These are phyloP conservation scores for Alternaria rosae DNA, from an alignment of 2,329 filamentous ascomycete species.

Conservation along the genomic window DNA sequence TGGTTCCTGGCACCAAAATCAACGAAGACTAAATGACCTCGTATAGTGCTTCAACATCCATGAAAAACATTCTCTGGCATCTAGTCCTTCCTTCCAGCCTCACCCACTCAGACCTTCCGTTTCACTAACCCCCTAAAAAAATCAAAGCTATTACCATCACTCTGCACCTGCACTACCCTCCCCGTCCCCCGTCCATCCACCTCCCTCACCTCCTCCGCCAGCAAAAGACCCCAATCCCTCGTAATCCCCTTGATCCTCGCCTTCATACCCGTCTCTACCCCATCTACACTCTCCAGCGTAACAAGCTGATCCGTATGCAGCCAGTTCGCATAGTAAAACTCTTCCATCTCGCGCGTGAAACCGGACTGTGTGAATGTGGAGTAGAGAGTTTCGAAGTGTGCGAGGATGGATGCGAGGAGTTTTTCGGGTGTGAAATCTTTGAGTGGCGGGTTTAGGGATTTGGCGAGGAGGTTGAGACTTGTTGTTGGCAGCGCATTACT, in stretches of 20 bases:
- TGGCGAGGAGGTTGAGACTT: constrained; percentile 77
- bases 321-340: constrained; percentile 72
- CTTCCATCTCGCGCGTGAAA: constrained; percentile 76
- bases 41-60: too few relatives aligned
- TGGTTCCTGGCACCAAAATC: too few relatives aligned
- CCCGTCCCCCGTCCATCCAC: constrained; percentile 77
- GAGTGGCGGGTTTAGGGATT: constrained; percentile 43
- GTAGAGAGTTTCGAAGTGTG: constrained; percentile 80
- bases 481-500: constrained; percentile 86
- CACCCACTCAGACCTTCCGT: constrained; percentile 70
- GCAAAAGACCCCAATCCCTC: constrained; percentile 85
- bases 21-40: too few relatives aligned
- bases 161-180: constrained; percentile 83
- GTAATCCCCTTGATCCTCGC: constrained; percentile 88
- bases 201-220: constrained; percentile 80
- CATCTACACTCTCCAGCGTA: constrained; percentile 72
- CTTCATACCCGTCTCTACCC: constrained; percentile 66
- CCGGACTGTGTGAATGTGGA: constrained; percentile 75
- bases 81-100: too few relatives aligned
- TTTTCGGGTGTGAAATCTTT: constrained; percentile 75
- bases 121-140: constrained; percentile 90
- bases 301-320: constrained; percentile 73
- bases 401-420: constrained; percentile 81
- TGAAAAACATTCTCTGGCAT: too few relatives aligned
- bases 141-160: constrained; percentile 98